phyloP scores from a whole-genome alignment of 805 yeast genomes.

The Lachancea fermentati region DNA sequence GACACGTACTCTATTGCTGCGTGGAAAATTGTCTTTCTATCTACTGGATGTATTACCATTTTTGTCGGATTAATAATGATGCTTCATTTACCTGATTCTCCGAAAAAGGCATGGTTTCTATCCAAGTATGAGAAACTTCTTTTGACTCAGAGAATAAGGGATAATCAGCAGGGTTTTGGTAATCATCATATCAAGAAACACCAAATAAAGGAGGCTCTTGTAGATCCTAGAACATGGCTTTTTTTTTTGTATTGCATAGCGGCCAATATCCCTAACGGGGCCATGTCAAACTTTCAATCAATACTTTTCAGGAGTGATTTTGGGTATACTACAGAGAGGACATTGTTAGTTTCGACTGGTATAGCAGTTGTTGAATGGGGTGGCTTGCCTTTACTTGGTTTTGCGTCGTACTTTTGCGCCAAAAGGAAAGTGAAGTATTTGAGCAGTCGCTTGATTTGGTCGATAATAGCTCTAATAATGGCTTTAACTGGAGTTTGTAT shows the following conservation, averaged over 20 bases:
- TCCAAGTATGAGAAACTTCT: constrained; percentile 39
- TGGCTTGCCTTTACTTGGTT: constrained; percentile 26
- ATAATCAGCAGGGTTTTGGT: constrained; percentile 50
- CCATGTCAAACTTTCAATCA: constrained; percentile 40
- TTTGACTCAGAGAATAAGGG: constrained; percentile 44
- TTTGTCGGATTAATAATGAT: constrained; percentile 39
- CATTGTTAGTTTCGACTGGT: constrained; percentile 39
- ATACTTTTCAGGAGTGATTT: constrained; percentile 37
- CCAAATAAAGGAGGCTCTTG: constrained; percentile 44
- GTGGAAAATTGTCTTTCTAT: constrained; percentile 54
- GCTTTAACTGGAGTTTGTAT: constrained; percentile 32
- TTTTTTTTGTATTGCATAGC: constrained; percentile 35
- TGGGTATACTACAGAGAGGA: constrained; percentile 33
- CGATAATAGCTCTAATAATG: constrained; percentile 29
- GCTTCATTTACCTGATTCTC: constrained; percentile 47
- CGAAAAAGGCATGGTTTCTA: constrained; percentile 41
- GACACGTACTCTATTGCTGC: constrained; percentile 36
- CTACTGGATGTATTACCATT: constrained; percentile 51
- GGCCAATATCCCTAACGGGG: constrained; percentile 45
- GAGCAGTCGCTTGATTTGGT: constrained; percentile 27
- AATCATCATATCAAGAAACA: constrained; percentile 44
- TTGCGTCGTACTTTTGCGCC: constrained; percentile 18
- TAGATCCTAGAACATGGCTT: constrained; percentile 44
- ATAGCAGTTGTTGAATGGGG: constrained; percentile 38
- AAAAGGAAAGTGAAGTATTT: constrained; percentile 13